Evolutionary conservation across 768 basidiomycete genomes (phyloP).

Genomic region (Russula sp.): DNA sequence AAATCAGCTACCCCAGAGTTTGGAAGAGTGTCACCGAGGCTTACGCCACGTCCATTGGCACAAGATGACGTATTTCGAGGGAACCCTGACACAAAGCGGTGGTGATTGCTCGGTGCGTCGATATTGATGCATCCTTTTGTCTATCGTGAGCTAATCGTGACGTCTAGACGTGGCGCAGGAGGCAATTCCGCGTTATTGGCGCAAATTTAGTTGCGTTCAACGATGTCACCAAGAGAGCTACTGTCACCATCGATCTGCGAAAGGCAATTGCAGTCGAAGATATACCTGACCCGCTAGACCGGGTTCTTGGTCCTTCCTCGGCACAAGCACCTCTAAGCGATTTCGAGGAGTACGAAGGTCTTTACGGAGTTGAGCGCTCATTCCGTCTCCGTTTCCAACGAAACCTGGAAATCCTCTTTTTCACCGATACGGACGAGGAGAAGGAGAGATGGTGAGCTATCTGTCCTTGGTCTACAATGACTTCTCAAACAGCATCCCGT

Average conservation of each 20-base stretch:
- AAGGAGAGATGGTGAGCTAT: slow-evolving; percentile 73
- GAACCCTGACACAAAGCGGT: slow-evolving; percentile 86
- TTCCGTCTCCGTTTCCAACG: slow-evolving; percentile 80
- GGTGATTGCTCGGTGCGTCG: slow-evolving; percentile 84
- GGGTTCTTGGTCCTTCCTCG: slow-evolving; percentile 42
- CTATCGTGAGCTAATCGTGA: slow-evolving; percentile 6
- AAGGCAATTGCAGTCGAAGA: slow-evolving; percentile 76
- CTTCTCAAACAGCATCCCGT: slow-evolving; percentile 14
- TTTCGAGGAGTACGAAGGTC: slow-evolving; percentile 53
- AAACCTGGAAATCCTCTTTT: slow-evolving; percentile 80
- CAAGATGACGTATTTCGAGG: slow-evolving; percentile 90
- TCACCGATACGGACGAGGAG: slow-evolving; percentile 85
- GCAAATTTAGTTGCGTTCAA: slow-evolving; percentile 86
- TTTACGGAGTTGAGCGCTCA: slow-evolving; percentile 71
- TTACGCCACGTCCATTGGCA: slow-evolving; percentile 90
- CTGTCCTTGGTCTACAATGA: background rate
- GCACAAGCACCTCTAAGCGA: slow-evolving; percentile 34
- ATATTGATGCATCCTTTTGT: background rate
- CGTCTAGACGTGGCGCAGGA: slow-evolving; percentile 69
- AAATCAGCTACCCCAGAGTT: slow-evolving; percentile 79
- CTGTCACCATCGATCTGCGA: slow-evolving; percentile 84
- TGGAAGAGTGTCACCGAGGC: slow-evolving; percentile 89
- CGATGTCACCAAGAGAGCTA: slow-evolving; percentile 87
- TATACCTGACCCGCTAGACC: slow-evolving; percentile 53
- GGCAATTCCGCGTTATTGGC: slow-evolving; percentile 79